Evolutionary conservation across 1,139 yeast genomes (phyloP).

Genomic region (Schizosaccharomyces versatilis): DNA sequence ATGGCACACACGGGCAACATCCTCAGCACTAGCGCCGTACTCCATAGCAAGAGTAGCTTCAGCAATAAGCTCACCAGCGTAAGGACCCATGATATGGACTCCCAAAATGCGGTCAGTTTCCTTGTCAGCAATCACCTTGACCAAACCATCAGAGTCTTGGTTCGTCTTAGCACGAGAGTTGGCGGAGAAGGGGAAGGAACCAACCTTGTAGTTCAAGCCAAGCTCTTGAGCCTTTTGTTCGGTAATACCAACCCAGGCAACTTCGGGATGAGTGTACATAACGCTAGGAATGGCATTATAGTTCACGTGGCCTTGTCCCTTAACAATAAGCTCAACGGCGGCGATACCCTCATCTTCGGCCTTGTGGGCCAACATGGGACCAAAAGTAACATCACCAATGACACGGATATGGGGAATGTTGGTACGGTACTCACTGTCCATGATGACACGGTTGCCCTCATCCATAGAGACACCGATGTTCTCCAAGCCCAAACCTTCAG

Average conservation of each 20-base stretch:
- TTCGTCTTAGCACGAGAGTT: conserved; percentile 99
- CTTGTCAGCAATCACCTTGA: conserved; percentile 84
- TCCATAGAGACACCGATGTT: conserved; percentile 74
- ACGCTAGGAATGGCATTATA: conserved; percentile 94
- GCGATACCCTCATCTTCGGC: conserved; percentile 99
- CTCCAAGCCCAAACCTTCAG: conserved; percentile 75
- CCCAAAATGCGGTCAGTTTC: conserved; percentile 94
- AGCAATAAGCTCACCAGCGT: conserved; percentile 99
- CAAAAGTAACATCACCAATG: conserved; percentile 94
- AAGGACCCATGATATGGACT: conserved; percentile 91
- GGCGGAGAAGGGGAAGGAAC: conserved; percentile 96
- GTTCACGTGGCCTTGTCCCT: conserved; percentile 94
- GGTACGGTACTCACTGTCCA: conserved; percentile 83
- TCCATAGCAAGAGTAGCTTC: conserved; percentile 95
- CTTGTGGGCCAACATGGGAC: conserved; percentile 98
- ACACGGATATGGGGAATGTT: conserved; percentile 84
- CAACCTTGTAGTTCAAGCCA: conserved; percentile 77
- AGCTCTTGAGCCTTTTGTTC: conserved; percentile 91
- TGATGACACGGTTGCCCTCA: conserved; percentile 76
- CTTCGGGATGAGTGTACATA: conserved; percentile 97
- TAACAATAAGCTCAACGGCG: conserved; percentile 82
- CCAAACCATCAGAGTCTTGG: conserved; percentile 90
- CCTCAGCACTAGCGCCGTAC: conserved; percentile 97
- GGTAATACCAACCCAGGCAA: conserved; percentile 94
- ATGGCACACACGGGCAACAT: conserved; percentile 88